Evolutionary conservation across 345 rosid species (phyloP).

Genomic region (Microcos paniculata): DNA sequence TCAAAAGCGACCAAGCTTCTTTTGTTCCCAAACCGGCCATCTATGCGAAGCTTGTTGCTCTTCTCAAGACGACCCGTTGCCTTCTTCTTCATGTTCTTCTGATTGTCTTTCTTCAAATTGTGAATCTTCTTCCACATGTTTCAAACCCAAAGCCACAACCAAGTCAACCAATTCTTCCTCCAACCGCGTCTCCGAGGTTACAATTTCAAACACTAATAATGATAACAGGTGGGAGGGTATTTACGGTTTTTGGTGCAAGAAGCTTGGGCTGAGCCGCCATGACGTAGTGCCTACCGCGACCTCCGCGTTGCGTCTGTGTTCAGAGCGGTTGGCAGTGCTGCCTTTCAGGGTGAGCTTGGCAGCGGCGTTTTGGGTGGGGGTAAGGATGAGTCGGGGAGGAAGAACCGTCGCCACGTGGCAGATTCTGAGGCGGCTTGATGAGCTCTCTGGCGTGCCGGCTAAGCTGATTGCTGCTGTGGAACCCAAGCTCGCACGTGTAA

Average conservation of each 20-base stretch:
- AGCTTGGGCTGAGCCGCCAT: slow-evolving; percentile 27
- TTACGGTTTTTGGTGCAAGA: slow-evolving; percentile 36
- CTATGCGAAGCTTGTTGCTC: slow-evolving; percentile 24
- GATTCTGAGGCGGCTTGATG: slow-evolving; percentile 36
- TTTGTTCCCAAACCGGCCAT: not conserved
- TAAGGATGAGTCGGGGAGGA: slow-evolving; percentile 23
- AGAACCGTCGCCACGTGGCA: slow-evolving; percentile 23
- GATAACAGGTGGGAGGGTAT: slow-evolving; percentile 29
- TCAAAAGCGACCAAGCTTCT: slow-evolving; percentile 16
- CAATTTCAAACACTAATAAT: not conserved
- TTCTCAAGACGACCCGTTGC: not conserved
- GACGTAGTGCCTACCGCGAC: slow-evolving; percentile 21
- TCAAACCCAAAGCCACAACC: not conserved
- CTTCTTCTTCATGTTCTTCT: slow-evolving; percentile 8
- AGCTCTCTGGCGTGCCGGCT: slow-evolving; percentile 37
- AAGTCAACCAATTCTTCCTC: not conserved
- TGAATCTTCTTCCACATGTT: slow-evolving; percentile 16
- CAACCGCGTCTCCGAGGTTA: slow-evolving; percentile 11
- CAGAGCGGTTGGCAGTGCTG: slow-evolving; percentile 19
- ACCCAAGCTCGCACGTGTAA: slow-evolving; percentile 24
- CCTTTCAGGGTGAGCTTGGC: slow-evolving; percentile 37
- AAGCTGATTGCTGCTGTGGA: slow-evolving; percentile 41
- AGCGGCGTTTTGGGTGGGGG: slow-evolving; percentile 47
- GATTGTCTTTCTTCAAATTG: slow-evolving; percentile 31
- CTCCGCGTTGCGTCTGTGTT: slow-evolving; percentile 27